Evolutionary conservation across 192 early-diverging fungal genomes (phyloP), one percentile per base, ranked within the genome.

Genomic region (Coemansia sp.): DNA sequence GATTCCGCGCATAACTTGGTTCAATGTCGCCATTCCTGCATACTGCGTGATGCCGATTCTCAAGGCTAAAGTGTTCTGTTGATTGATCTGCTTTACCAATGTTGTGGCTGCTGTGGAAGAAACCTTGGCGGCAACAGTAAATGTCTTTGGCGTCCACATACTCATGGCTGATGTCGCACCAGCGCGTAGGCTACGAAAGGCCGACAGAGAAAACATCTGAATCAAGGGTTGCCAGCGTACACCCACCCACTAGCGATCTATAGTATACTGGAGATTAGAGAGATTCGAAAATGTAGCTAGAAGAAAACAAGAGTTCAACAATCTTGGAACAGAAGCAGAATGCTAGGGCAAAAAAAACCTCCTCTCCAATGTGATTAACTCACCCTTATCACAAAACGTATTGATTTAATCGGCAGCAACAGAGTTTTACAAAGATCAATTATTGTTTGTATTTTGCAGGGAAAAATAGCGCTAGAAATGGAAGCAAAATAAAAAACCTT

Each of bases 1-100:
- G 64, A 84, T 85, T 61, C 91, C 90, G 40, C 90, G 88, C 63
- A 98, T 94, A 44, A 95, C 92, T 71, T 99, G 95, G 80, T 95
- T 97, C 17, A 99, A 85, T 5, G 97, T 96, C 16, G 95, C 94
- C 88, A 91, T 92, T 38, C 58, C 65, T 2, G 75, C 80, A 25
- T 48, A 61, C 39, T 81, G 79, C 14, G 39, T 12, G n/a, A 14
- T 40, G 38, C 22, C 22, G 19, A 20, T 22, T 53, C 6, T 17
- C 11, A 53, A 11, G 19, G 50, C 12, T 40, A 17, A n/a, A 0
- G 7, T n/a, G 5, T 7, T 25, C 22, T 62, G 19, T n/a, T 46
- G 60, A 20, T 59, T 59, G 38, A 53, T 22, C 19, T 22, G 50
- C 5, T 53, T 53, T 53, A 53, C 22, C 50, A 53, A 20, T 22